Base-by-base conservation (phyloP, 2,329 filamentous ascomycete species). In the Karstenula rhodostoma region DNA sequence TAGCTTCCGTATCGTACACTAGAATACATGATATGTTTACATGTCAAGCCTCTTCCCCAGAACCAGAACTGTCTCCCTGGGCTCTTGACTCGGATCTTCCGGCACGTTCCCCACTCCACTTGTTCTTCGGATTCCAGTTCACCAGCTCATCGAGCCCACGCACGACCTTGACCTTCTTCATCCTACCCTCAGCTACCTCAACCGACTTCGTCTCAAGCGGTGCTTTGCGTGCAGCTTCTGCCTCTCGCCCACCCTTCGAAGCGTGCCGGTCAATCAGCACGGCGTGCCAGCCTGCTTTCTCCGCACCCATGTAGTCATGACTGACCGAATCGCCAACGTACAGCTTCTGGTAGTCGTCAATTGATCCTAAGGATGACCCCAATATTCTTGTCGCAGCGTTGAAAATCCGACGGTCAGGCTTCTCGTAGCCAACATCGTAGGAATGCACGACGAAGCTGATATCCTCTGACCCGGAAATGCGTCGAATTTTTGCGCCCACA, bases 391-490 rank as follows among this genome's bases (percentile, higher is more conserved):
- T 79, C 0, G 86, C 87, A 0, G 85, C 83, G 1, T 79, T 72
- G 62, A 90, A 90, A 2, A 90, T 88, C 2, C 70, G 65, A 9
- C 59, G 63, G 55, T 87, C 79, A 0, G 88, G 88, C 71, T 90
- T 90, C 64, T 86, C 85, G 25, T 77, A 70, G 0, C 87, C 87
- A 4, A 86, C 84, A 66, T 89, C 86, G 64, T 90, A 90, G 19
- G 87, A 89, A 71, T 89, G 82, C 61, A 85, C 84, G 7, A 85
- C 80, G 61, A 89, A 88, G 67, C 85, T 83, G 46, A 89, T 76
- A 58, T 84, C 81, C 17, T 71, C 56, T 15, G 32, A 68, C 59
- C 66, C 69, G 64, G 74, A 78, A 52, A 66, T 43, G 8, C 56
- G 59, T 51, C 65, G 37, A 1, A 56, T 27, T 9, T 56, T 22